These are phyloP conservation scores for Caulochytrium protostelioides DNA, from an alignment of 371 early-diverging fungal species.

Conservation along the genomic window DNA sequence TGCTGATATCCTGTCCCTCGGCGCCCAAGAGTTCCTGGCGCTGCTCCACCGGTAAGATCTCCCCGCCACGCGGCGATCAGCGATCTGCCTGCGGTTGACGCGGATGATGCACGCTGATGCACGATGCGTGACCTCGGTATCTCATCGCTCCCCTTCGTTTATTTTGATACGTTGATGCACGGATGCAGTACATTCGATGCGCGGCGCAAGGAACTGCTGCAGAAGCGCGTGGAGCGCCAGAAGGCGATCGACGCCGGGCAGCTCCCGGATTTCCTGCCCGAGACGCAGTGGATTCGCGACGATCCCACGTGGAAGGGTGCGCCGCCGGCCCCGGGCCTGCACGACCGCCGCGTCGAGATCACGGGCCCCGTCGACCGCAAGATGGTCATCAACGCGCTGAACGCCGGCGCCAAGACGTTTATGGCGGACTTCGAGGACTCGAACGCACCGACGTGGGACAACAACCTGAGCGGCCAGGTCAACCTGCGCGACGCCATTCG, in stretches of 20 bases:
- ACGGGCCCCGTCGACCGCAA: constrained; percentile 94
- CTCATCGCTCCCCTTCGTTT: neutral
- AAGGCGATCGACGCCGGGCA: constrained; percentile 49
- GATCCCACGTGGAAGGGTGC: constrained; percentile 73
- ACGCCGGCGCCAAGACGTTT: constrained; percentile 72
- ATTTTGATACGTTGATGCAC: neutral
- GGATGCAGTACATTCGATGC: constrained; percentile 45
- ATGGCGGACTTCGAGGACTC: constrained; percentile 98
- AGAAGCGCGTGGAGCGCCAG: constrained; percentile 49
- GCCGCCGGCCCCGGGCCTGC: constrained; percentile 66
- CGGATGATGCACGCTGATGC: too few species aligned
- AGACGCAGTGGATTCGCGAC: constrained; percentile 69
- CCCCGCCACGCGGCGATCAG: too few species aligned
- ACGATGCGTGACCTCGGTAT: too few species aligned
- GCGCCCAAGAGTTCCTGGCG: constrained; percentile 59
- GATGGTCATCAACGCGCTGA: constrained; percentile 94
- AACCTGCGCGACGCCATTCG: constrained; percentile 79
- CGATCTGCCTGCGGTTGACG: too few species aligned
- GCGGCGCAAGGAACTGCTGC: constrained; percentile 55
- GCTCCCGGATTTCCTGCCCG: constrained; percentile 74
- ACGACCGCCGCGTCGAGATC: constrained; percentile 86
- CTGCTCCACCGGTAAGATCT: constrained; percentile 45
- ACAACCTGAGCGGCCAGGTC: constrained; percentile 62
- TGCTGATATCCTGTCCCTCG: constrained; percentile 45
- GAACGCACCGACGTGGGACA: constrained; percentile 81